These are phyloP conservation scores for Tremellales sp. DNA, from an alignment of 1,284 basidiomycete genomes.

Conservation along the genomic window DNA sequence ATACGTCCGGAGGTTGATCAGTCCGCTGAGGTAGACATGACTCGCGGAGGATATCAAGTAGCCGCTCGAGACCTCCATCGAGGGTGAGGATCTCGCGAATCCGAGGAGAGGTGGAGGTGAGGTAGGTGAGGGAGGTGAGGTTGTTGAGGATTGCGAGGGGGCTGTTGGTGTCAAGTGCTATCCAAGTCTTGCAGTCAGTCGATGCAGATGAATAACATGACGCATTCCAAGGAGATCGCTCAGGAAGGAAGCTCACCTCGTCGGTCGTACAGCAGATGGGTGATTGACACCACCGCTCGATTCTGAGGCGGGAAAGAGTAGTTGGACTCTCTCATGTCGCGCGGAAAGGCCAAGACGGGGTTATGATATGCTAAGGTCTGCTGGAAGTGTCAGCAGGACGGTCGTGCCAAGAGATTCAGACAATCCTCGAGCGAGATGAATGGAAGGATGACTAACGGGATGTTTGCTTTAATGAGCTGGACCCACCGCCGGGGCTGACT, in stretches of 20 bases:
- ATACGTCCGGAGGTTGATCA: constrained; percentile 42
- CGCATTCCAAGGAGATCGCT: neutral
- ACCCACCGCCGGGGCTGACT: no score
- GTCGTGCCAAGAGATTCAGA: no score
- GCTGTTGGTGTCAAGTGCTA: constrained; percentile 90
- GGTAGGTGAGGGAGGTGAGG: constrained; percentile 91
- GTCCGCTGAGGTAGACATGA: constrained; percentile 55
- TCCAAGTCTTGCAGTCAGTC: neutral
- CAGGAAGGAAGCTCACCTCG: constrained; percentile 66
- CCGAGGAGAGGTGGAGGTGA: constrained; percentile 93
- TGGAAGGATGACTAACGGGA: no score
- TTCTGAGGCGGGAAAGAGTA: constrained; percentile 93
- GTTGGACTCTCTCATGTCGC: constrained; percentile 88
- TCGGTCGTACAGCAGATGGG: constrained; percentile 90
- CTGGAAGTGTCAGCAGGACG: no score
- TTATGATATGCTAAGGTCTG: no score
- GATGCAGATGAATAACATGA: neutral
- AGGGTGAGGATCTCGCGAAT: constrained; percentile 98
- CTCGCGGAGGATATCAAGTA: constrained; percentile 87
- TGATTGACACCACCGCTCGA: constrained; percentile 91
- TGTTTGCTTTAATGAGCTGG: no score
- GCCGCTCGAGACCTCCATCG: constrained; percentile 93
- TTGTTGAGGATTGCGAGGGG: constrained; percentile 93
- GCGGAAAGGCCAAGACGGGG: no score
- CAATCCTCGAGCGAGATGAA: no score